Percentiles rank a stretch among this genome's conserved stretches.
phyloP scores from a whole-genome alignment of 768 basidiomycete species.

The Mrakia gelida region DNA sequence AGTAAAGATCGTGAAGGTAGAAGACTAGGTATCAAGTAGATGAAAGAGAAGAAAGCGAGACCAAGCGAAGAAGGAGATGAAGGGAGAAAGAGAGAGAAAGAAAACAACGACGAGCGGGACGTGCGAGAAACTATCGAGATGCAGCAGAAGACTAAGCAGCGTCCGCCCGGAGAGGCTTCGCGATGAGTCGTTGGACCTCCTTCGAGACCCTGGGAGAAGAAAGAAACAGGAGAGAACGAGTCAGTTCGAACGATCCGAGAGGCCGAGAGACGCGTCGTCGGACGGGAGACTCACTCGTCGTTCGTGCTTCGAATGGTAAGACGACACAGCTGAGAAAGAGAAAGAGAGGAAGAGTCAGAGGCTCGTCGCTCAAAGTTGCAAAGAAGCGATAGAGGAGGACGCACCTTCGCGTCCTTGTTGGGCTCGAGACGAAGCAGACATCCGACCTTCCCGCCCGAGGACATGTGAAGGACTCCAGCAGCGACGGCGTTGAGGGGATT shows the following conservation, averaged over 20 bases:
- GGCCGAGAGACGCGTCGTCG: too few species aligned
- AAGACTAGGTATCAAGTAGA: background rate
- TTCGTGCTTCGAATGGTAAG: slow-evolving; percentile 93
- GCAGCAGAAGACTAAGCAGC: background rate
- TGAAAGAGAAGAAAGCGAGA: background rate
- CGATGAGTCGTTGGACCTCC: slow-evolving; percentile 43
- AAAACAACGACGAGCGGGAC: too few species aligned
- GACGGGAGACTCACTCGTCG: slow-evolving; percentile 49
- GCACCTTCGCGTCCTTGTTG: slow-evolving; percentile 92
- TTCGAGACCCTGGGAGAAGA: slow-evolving; percentile 51
- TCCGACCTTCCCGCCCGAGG: slow-evolving; percentile 87
- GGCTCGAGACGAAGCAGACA: slow-evolving; percentile 90
- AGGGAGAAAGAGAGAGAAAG: background rate
- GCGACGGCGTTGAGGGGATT: slow-evolving; percentile 90
- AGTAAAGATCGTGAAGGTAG: background rate
- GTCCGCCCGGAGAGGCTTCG: slow-evolving; percentile 39
- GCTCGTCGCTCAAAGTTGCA: background rate
- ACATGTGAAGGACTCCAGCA: slow-evolving; percentile 93
- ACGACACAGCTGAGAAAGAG: slow-evolving; percentile 68
- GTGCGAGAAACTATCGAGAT: too few species aligned
- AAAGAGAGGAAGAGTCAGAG: background rate
- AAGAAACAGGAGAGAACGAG: background rate
- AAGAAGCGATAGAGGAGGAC: slow-evolving; percentile 51
- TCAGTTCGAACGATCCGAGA: background rate
- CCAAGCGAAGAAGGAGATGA: background rate